A percentile compares a stretch with the other conserved stretches of the same genome.
phyloP scores from a whole-genome alignment of 768 basidiomycete genomes.

The Clitopilus passeckerianus region DNA sequence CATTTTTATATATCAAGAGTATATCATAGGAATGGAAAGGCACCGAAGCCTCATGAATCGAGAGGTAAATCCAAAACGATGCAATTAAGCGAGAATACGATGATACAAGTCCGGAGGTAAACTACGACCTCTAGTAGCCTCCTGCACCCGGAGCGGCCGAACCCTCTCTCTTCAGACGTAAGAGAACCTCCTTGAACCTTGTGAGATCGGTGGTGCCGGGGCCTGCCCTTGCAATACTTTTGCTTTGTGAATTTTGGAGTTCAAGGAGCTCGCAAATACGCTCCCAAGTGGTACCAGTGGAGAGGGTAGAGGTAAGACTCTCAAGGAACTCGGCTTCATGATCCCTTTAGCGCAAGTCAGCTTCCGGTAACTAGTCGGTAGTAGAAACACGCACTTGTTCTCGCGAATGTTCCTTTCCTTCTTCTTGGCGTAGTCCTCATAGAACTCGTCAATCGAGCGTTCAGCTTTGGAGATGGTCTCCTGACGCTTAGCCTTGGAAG shows the following conservation, averaged over 20 bases:
- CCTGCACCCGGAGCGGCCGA: constrained; percentile 88
- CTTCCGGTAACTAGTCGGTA: background rate
- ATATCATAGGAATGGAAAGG: background rate
- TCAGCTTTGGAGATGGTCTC: constrained; percentile 85
- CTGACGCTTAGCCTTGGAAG: constrained; percentile 68
- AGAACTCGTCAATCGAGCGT: constrained; percentile 84
- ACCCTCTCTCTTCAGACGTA: constrained; percentile 87
- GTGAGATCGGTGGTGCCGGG: constrained; percentile 85
- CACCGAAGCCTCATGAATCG: too few species aligned
- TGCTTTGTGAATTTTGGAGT: constrained; percentile 95
- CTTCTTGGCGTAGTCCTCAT: constrained; percentile 81
- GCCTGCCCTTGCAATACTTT: constrained; percentile 85
- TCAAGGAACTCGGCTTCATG: constrained; percentile 79
- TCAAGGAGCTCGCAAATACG: constrained; percentile 85
- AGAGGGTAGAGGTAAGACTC: constrained; percentile 67
- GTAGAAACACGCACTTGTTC: constrained; percentile 72
- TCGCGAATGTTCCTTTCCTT: constrained; percentile 89
- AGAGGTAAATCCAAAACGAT: background rate
- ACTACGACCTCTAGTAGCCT: constrained; percentile 61
- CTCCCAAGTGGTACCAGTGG: constrained; percentile 93
- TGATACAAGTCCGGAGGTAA: background rate
- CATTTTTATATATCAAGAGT: too few species aligned
- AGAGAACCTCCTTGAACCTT: constrained; percentile 88
- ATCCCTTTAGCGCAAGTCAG: constrained; percentile 48
- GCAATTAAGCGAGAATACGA: background rate